Evolutionary conservation across 2,329 filamentous ascomycete species (phyloP), one percentile per base, ranked within the genome.

Genomic region (Knufia fluminis): DNA sequence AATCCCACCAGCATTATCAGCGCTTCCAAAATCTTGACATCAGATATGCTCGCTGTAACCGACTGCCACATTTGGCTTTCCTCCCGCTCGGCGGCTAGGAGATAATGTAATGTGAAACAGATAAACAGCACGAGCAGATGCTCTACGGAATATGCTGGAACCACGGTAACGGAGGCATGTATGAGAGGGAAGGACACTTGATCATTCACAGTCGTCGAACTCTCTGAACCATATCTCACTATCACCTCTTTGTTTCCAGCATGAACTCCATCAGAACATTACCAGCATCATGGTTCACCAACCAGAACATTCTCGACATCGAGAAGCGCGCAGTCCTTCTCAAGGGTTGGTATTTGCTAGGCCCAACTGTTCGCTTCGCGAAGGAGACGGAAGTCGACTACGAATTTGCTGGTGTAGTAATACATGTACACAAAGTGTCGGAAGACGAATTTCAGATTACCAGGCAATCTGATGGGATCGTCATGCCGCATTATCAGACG

Each of bases 281-380:
- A 33, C 73, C 73, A n/a, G 72, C 73, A 10, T 75, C 72, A 1
- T 76, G 73, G 73, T 76, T 75, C 52, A 68, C 68, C 56, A 75
- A 70, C 51, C 55, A 61, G 28, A 64, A 71, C 14, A 62, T 76
- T 8, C 75, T 75, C 60, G 68, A 74, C 41, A 65, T 76, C 46
- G 73, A 76, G 59, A 64, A 71, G 40, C 63, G 69, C 44, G 71
- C 71, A 4, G 70, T 76, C 8, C 75, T 76, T 55, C 49, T 71
- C 40, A 75, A 74, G 58, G 71, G 71, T 31, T 77, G 73, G 74
- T 75, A 76, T 60, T 64, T 76, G 22, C 64, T 76, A 1, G 74
- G 74, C 1, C 74, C 74, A 0, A 65, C 76, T n/a, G 75, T 72
- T 12, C 64, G 69, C 42, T 77, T 77, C 43, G 57, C 59, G 2